A percentile compares a stretch with the other conserved stretches of the same genome.
phyloP scores from a whole-genome alignment of 2,329 filamentous ascomycete species.

The Grosmannia penicillata region DNA sequence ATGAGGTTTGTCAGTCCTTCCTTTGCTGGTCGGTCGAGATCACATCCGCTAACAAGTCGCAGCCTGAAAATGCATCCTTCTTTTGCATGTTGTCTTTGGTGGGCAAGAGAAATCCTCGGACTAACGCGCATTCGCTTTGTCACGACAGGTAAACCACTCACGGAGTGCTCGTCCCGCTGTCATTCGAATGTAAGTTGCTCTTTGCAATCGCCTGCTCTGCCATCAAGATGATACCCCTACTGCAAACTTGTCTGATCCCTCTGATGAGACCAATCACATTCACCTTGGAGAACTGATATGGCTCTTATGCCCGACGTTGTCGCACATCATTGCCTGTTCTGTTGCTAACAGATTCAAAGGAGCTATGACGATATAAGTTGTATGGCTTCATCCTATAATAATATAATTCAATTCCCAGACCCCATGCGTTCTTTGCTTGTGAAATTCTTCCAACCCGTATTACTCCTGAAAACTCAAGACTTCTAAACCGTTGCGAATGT shows the following conservation, averaged over 20 bases:
- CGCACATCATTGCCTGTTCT: background rate
- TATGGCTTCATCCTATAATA: background rate
- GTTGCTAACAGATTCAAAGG: background rate
- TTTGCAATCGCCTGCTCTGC: background rate
- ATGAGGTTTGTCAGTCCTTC: conserved; percentile 22
- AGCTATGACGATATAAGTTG: background rate
- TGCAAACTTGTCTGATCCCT: conserved; percentile 36
- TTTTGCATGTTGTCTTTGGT: conserved; percentile 2
- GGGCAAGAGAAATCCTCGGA: background rate
- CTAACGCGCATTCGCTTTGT: too few species aligned
- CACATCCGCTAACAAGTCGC: conserved; percentile 6
- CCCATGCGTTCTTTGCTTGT: too few species aligned
- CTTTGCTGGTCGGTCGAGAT: background rate
- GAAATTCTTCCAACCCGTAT: too few species aligned
- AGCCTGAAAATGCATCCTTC: conserved; percentile 12
- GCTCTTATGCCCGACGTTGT: conserved; percentile 13
- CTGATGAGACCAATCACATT: conserved; percentile 34
- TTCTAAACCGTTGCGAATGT: too few species aligned
- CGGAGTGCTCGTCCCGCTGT: too few species aligned
- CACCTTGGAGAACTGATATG: conserved; percentile 50
- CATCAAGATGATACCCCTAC: conserved; percentile 30
- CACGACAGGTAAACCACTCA: background rate
- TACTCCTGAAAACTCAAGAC: too few species aligned
- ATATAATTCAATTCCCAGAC: too few species aligned
- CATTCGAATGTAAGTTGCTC: background rate